These are phyloP conservation scores for Chlorencoelia australis DNA, from an alignment of 2,329 filamentous ascomycete genomes.

Conservation along the genomic window DNA sequence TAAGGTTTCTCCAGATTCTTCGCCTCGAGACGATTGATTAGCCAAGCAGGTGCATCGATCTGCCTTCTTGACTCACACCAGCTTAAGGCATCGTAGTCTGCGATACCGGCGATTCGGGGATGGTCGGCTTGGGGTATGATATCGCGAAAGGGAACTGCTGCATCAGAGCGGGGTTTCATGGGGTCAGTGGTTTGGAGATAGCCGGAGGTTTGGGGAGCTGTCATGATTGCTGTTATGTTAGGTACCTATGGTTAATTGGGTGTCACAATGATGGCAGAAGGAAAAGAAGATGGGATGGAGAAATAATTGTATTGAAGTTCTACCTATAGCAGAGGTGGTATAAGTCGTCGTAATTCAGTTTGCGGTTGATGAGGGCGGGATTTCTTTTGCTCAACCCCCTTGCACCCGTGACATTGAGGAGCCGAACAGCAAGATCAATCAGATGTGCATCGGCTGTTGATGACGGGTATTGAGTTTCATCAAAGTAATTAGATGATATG, in stretches of 20 bases:
- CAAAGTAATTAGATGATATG: too few species aligned
- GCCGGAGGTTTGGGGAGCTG: constrained; percentile 18
- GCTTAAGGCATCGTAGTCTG: constrained; percentile 18
- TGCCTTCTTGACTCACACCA: constrained; percentile 24
- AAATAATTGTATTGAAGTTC: background rate
- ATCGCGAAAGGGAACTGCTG: constrained; percentile 22
- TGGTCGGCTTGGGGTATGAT: constrained; percentile 18
- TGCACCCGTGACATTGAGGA: background rate
- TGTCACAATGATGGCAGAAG: background rate
- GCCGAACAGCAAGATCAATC: too few species aligned
- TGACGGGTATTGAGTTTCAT: too few species aligned
- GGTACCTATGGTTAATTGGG: background rate
- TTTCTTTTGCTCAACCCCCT: background rate
- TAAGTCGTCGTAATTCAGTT: too few species aligned
- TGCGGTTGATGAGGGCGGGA: too few species aligned
- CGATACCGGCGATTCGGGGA: constrained; percentile 22
- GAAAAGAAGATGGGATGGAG: background rate
- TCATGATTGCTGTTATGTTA: constrained; percentile 12
- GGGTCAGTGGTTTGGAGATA: constrained; percentile 20
- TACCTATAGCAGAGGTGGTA: background rate
- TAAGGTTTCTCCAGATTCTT: constrained; percentile 25
- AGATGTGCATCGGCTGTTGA: too few species aligned
- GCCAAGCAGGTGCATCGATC: constrained; percentile 24
- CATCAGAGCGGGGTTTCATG: constrained; percentile 20
- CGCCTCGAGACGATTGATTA: constrained; percentile 23